Evolutionary conservation across 805 yeast species (phyloP).

Genomic region (Starmera amethionina): DNA sequence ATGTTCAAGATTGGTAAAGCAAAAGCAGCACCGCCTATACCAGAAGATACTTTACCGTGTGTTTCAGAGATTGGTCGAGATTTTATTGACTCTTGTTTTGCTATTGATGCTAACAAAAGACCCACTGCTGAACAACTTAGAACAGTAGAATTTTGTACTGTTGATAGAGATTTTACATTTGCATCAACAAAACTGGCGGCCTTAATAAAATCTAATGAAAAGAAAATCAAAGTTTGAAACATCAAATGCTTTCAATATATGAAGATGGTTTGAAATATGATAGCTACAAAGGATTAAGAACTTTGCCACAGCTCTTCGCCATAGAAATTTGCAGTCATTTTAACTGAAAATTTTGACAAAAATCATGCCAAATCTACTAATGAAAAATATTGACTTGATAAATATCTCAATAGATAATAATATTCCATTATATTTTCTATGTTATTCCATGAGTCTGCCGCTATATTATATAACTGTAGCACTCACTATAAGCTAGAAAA

Average conservation of each 20-base stretch:
- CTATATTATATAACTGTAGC: no score
- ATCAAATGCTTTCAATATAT: neutral
- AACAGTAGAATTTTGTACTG: slow-evolving; percentile 40
- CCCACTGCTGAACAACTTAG: slow-evolving; percentile 75
- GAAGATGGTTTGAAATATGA: slow-evolving; percentile 10
- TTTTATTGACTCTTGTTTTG: slow-evolving; percentile 71
- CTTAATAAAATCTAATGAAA: slow-evolving; percentile 37
- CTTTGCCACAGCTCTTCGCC: no score
- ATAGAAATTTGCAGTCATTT: no score
- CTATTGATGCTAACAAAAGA: slow-evolving; percentile 66
- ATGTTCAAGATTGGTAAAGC: slow-evolving; percentile 82
- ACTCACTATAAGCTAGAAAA: no score
- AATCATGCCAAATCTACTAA: no score
- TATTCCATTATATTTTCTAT: no score
- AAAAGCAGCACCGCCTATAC: slow-evolving; percentile 90
- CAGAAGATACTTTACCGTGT: slow-evolving; percentile 66
- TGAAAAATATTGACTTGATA: no score
- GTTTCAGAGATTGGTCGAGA: slow-evolving; percentile 57
- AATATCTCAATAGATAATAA: no score
- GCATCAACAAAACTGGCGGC: slow-evolving; percentile 43
- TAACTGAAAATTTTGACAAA: no score
- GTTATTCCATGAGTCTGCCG: no score
- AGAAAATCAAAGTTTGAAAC: slow-evolving; percentile 10
- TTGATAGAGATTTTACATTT: slow-evolving; percentile 36
- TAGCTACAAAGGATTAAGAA: slow-evolving; percentile 47